These are phyloP conservation scores for Coleophoma eucalyptorum DNA, from an alignment of 2,329 filamentous ascomycete genomes.

Conservation along the genomic window DNA sequence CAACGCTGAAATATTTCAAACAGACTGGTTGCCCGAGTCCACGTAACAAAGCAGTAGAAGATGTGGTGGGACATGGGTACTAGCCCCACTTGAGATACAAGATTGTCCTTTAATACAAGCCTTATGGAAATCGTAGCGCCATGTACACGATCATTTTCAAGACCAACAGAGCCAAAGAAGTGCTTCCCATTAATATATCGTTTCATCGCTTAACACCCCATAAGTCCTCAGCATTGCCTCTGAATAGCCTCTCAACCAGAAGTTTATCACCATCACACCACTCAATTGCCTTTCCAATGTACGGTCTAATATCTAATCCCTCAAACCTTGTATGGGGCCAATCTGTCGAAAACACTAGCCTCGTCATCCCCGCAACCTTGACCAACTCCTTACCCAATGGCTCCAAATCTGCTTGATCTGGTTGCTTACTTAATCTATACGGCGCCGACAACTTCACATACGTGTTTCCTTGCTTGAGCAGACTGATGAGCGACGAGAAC, in stretches of 20 bases:
- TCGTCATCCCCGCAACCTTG: conserved; percentile 33
- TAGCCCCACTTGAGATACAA: too few relatives aligned
- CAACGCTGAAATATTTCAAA: too few relatives aligned
- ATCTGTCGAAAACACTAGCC: conserved; percentile 56
- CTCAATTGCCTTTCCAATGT: conserved; percentile 47
- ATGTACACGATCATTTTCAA: too few relatives aligned
- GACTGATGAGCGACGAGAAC: conserved; percentile 41
- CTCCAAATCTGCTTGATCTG: conserved; percentile 38
- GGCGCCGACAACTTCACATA: conserved; percentile 38
- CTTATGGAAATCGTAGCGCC: too few relatives aligned
- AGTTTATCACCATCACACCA: conserved; percentile 43
- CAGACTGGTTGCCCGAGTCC: too few relatives aligned
- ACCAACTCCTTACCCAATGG: conserved; percentile 46
- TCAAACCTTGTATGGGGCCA: conserved; percentile 63
- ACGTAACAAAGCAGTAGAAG: too few relatives aligned
- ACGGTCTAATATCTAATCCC: conserved; percentile 49
- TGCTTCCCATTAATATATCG: too few relatives aligned
- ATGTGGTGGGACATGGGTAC: too few relatives aligned
- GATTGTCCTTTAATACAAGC: too few relatives aligned
- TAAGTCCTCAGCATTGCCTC: conserved; percentile 50
- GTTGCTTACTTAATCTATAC: conserved; percentile 46
- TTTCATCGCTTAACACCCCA: conserved; percentile 24
- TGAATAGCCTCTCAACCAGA: conserved; percentile 47
- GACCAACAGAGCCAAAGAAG: too few relatives aligned
- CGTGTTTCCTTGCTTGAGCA: conserved; percentile 43